Base-by-base conservation (phyloP, 2,329 filamentous ascomycete genomes). In the Hypoxylon sp. region DNA sequence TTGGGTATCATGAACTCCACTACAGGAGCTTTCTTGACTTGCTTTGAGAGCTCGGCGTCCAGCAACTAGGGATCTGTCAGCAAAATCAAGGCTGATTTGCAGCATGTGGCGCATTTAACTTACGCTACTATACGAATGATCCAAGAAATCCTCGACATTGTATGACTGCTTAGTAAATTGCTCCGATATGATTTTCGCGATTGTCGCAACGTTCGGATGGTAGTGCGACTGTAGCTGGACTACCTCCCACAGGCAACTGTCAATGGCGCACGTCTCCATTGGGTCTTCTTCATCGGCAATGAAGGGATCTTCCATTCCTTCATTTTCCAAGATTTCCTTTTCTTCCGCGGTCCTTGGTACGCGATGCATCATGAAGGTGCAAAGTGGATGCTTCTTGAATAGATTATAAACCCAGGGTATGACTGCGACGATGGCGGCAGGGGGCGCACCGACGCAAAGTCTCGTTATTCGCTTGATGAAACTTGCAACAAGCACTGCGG, bases 131-230 rank as follows among this genome's bases (percentile, higher is more conserved):
- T 98, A 99, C 0, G 92, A 94, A 76, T 98, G 93, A 74, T 99
- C 95, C 49, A 98, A 80, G 78, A 99, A 99, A 75, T 99, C 95
- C 75, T 99, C 95, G n/a, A 97, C 80, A 71, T 93, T 95, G 78
- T 98, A 99, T 2, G 90, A 86, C 70, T 93, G 89, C 80, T 99
- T 99, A 2, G 95, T 99, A 77, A 98, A 99, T 76, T 98, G 95
- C 79, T 98, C 93, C 2, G 92, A 92, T 59, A 99, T 88, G 67
- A 99, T 97, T 78, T 93, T 95, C 46, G 93, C 91, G 70, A 99
- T 88, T 2, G 94, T 95, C 0, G 94, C 94, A 22, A 99, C 93
- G 71, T 98, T 99, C 13, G 96, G 95, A 75, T 99, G 95, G 78
- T 97, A 98, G 77, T 99, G 96, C 0, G 89, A 90, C 77, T 96